Percentiles rank a stretch among this genome's conserved stretches.
Evolutionary conservation across 1,139 yeast genomes (phyloP).

Genomic region (Nadsonia commutata): DNA sequence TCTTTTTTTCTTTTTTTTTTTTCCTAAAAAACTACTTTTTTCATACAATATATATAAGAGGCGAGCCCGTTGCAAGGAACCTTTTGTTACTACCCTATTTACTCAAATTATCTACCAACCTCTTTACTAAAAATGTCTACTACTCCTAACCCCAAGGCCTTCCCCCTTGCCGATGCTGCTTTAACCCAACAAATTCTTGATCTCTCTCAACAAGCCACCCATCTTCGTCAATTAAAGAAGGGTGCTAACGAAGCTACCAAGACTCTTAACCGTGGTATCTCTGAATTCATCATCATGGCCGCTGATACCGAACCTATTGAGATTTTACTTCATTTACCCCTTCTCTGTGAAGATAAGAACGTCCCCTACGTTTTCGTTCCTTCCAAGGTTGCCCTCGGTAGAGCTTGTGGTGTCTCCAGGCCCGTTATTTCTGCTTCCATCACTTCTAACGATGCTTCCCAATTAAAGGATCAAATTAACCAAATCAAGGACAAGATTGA

Average conservation of each 20-base stretch:
- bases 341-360: slow-evolving; percentile 97
- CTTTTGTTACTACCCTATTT: slow-evolving; percentile 7
- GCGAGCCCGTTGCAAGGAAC: slow-evolving; percentile 15
- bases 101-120: slow-evolving; percentile 1
- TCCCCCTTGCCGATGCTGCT: slow-evolving; percentile 95
- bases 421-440: slow-evolving; percentile 98
- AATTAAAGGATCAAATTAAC: slow-evolving; percentile 93
- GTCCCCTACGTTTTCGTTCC: slow-evolving; percentile 98
- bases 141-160: slow-evolving; percentile 42
- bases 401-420: slow-evolving; percentile 99
- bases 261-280: slow-evolving; percentile 98
- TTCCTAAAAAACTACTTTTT: not conserved
- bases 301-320: slow-evolving; percentile 99
- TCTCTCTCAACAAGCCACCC: slow-evolving; percentile 95
- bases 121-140: slow-evolving; percentile 16
- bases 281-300: slow-evolving; percentile 99
- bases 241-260: slow-evolving; percentile 99
- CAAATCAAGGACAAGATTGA: slow-evolving; percentile 98
- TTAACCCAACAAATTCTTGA: slow-evolving; percentile 94
- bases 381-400: slow-evolving; percentile 95
- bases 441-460: slow-evolving; percentile 96
- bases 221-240: slow-evolving; percentile 95
- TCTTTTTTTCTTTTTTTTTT: not conserved
- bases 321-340: slow-evolving; percentile 92
- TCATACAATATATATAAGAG: slow-evolving; percentile 7